A percentile compares a stretch with the other conserved stretches of the same genome.
These are phyloP conservation scores for Xerocomus amazonicus DNA, from an alignment of 1,284 basidiomycete species.

Conservation along the genomic window DNA sequence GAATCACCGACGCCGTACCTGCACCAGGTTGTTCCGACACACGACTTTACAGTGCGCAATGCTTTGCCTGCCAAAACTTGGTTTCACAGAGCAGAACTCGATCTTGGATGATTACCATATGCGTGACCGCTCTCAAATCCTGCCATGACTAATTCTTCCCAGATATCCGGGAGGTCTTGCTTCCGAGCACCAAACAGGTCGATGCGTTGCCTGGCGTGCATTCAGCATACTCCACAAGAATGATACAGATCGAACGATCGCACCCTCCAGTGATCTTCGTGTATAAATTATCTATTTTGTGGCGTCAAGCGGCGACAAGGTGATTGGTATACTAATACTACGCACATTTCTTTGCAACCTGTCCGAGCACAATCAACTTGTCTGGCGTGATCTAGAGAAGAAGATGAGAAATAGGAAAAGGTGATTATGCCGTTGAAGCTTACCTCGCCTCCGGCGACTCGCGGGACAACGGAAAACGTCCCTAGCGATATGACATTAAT, in stretches of 20 bases:
- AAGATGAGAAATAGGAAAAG: not conserved
- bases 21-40: constrained; percentile 64
- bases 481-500: constrained; percentile 26
- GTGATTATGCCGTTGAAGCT: not conserved
- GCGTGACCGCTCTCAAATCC: constrained; percentile 79
- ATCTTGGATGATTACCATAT: constrained; percentile 52
- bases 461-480: constrained; percentile 71
- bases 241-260: not conserved
- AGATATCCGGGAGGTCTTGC: constrained; percentile 73
- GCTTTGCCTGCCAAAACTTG: constrained; percentile 40
- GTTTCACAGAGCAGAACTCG: not conserved
- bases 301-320: no score
- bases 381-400: constrained; percentile 55
- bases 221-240: not conserved
- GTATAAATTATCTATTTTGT: constrained; percentile 48
- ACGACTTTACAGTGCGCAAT: constrained; percentile 56
- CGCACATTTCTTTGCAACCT: constrained; percentile 65
- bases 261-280: constrained; percentile 60
- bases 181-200: constrained; percentile 76
- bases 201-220: constrained; percentile 51
- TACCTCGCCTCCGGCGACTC: constrained; percentile 63
- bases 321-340: no score
- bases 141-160: constrained; percentile 63
- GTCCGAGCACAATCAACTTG: constrained; percentile 64
- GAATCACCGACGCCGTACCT: constrained; percentile 75